phyloP scores from a whole-genome alignment of 306 rosid species.

The Citrullus colocynthis region DNA sequence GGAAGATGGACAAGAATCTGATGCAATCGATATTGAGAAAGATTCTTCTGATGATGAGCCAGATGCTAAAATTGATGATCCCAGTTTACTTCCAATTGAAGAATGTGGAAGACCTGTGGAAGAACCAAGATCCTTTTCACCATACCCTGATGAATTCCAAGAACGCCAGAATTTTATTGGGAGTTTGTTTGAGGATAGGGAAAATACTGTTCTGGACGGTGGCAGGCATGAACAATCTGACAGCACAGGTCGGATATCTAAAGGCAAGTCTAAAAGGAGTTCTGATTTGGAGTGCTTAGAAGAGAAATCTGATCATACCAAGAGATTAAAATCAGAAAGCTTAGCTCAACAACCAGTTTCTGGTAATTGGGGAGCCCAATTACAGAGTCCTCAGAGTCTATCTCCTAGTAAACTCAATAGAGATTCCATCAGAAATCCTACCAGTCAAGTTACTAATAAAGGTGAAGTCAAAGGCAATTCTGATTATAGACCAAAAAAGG shows the following conservation, averaged over 20 bases:
- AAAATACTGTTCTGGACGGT: conserved; percentile 34
- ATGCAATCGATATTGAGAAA: conserved; percentile 63
- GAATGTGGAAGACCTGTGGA: conserved; percentile 24
- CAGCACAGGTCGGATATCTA: conserved; percentile 48
- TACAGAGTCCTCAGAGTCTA: conserved; percentile 27
- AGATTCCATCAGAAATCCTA: conserved; percentile 36
- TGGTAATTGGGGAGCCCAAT: conserved; percentile 35
- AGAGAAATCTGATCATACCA: conserved; percentile 39
- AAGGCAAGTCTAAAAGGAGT: conserved; percentile 51
- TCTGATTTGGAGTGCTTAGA: conserved; percentile 37
- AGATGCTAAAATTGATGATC: conserved; percentile 29
- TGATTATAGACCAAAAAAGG: conserved; percentile 43
- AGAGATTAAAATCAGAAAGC: conserved; percentile 46
- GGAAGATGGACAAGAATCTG: conserved; percentile 54
- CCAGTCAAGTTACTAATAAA: conserved; percentile 29
- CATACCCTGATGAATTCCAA: conserved; percentile 38
- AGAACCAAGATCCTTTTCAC: conserved; percentile 32
- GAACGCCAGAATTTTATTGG: conserved; percentile 48
- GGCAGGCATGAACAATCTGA: conserved; percentile 51
- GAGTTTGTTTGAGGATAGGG: conserved; percentile 60
- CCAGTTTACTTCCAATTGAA: conserved; percentile 14
- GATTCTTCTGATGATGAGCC: conserved; percentile 39
- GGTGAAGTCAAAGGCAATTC: conserved; percentile 45
- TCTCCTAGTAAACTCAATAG: conserved; percentile 43
- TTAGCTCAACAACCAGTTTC: conserved; percentile 25